These are phyloP conservation scores for Metschnikowia cerradonensis DNA, from an alignment of 805 yeast species.

Conservation along the genomic window DNA sequence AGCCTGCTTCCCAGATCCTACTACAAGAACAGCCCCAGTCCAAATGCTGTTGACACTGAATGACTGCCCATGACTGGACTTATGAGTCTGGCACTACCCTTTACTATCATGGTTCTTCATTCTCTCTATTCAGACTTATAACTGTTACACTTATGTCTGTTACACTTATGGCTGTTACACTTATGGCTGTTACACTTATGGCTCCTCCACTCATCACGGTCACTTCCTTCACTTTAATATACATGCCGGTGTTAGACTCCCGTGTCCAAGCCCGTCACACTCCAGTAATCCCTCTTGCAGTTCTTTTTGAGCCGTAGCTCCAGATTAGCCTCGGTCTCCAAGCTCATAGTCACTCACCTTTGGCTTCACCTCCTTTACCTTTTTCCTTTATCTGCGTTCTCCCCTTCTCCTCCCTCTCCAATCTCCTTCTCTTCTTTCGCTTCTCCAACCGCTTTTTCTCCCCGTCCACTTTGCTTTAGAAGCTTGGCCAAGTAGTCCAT, in stretches of 20 bases:
- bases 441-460: slow-evolving; percentile 1
- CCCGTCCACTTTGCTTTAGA: slow-evolving; percentile 33
- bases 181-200: too few relatives aligned
- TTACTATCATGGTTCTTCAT: too few relatives aligned
- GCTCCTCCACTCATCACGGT: too few relatives aligned
- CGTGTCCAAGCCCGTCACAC: slow-evolving; percentile 37
- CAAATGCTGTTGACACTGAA: not conserved
- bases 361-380: not conserved
- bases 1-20: slow-evolving; percentile 2
- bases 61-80: too few relatives aligned
- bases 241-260: not conserved
- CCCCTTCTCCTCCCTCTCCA: not conserved
- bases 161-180: too few relatives aligned
- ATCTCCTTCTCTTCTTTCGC: not conserved
- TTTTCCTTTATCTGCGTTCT: not conserved
- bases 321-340: slow-evolving; percentile 18
- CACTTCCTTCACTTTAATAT: not conserved
- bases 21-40: not conserved
- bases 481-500: slow-evolving; percentile 43
- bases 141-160: too few relatives aligned
- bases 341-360: slow-evolving; percentile 22
- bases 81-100: too few relatives aligned
- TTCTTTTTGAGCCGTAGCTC: slow-evolving; percentile 28
- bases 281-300: slow-evolving; percentile 38
- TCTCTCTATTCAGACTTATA: too few relatives aligned